Evolutionary conservation across 2,329 filamentous ascomycete species (phyloP).

Genomic region (Curvularia sp.): DNA sequence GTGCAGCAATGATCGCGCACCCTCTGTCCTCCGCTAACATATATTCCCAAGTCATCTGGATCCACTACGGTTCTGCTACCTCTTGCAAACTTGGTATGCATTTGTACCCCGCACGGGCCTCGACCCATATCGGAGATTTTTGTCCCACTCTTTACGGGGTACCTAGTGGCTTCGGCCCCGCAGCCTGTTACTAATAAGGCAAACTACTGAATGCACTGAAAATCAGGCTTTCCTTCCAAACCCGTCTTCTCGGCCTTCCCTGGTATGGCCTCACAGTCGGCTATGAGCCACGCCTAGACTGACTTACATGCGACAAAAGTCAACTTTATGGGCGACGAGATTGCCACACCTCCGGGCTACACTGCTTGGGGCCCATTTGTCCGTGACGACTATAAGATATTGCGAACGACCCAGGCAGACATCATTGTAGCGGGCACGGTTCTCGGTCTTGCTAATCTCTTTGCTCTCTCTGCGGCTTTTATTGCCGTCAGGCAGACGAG

Average conservation of each 20-base stretch:
- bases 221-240: slow-evolving; percentile 2
- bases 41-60: not conserved
- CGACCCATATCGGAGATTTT: not conserved
- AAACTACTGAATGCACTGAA: slow-evolving; percentile 4
- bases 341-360: slow-evolving; percentile 26
- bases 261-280: not conserved
- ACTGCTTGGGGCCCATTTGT: slow-evolving; percentile 38
- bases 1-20: not conserved
- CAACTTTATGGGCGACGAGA: slow-evolving; percentile 22
- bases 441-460: slow-evolving; percentile 30
- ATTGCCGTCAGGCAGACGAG: slow-evolving; percentile 37
- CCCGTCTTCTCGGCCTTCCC: not conserved
- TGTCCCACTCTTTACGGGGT: slow-evolving; percentile 8
- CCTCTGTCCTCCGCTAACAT: not conserved
- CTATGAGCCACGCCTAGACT: slow-evolving; percentile 2
- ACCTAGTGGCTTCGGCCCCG: slow-evolving; percentile 9
- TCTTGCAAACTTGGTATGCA: not conserved
- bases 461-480: slow-evolving; percentile 39
- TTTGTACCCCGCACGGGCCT: not conserved
- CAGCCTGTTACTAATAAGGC: slow-evolving; percentile 2
- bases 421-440: slow-evolving; percentile 29
- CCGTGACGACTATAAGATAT: slow-evolving; percentile 25
- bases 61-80: not conserved
- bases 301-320: slow-evolving; percentile 3
- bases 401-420: slow-evolving; percentile 27